phyloP scores from a whole-genome alignment of 495 filamentous ascomycete genomes.

The Talaromyces wortmannii region DNA sequence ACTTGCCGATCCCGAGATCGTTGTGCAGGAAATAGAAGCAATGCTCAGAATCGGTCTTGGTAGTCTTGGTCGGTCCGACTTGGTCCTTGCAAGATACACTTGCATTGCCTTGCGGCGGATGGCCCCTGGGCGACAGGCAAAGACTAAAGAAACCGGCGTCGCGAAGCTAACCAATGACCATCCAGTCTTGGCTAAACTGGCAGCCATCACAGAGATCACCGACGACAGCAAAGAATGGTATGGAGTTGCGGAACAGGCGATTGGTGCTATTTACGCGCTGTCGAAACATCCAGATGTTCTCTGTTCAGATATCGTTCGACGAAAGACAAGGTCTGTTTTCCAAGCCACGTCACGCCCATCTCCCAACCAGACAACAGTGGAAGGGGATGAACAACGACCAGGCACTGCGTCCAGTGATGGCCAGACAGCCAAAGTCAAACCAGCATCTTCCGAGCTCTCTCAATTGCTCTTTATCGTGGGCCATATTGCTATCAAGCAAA shows the following conservation, averaged over 20 bases:
- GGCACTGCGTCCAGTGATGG: conserved; percentile 24
- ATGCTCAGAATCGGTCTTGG: conserved; percentile 90
- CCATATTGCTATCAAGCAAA: conserved; percentile 96
- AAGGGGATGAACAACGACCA: conserved; percentile 43
- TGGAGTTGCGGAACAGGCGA: conserved; percentile 94
- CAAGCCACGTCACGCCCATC: conserved; percentile 30
- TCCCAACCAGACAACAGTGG: conserved; percentile 16
- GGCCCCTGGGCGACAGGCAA: conserved; percentile 74
- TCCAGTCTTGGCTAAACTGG: conserved; percentile 70
- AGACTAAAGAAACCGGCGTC: conserved; percentile 59
- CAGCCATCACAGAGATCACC: conserved; percentile 74
- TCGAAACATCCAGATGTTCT: conserved; percentile 91
- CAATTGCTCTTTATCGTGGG: conserved; percentile 94
- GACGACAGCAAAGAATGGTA: conserved; percentile 95
- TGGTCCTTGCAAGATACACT: conserved; percentile 88
- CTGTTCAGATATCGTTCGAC: conserved; percentile 83
- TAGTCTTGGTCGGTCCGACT: conserved; percentile 66
- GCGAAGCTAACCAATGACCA: conserved; percentile 88
- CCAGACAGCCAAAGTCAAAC: conserved; percentile 21
- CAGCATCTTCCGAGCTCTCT: conserved; percentile 65
- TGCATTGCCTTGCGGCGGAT: conserved; percentile 89
- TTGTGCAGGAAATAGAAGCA: conserved; percentile 86
- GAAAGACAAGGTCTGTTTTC: conserved; percentile 84
- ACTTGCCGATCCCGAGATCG: conserved; percentile 83
- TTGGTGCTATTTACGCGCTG: conserved; percentile 91